phyloP scores from a whole-genome alignment of 352 stramenopile species.

The Saprolegnia parasitica region DNA sequence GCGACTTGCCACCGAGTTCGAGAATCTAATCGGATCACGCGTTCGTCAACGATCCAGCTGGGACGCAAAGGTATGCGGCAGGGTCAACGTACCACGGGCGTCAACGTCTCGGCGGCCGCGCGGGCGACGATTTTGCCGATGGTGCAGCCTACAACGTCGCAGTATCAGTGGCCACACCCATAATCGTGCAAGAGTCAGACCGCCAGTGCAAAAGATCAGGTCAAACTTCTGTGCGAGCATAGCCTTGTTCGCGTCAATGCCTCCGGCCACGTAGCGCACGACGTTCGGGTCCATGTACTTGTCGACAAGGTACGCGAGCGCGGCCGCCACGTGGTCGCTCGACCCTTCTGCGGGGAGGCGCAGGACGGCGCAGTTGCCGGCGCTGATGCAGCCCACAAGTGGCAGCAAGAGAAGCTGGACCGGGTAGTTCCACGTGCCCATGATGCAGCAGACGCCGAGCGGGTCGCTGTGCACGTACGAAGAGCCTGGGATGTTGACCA shows the following conservation, averaged over 20 bases:
- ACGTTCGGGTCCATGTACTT: slow-evolving; percentile 73
- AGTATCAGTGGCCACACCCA: too few species aligned
- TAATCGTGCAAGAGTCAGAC: not conserved
- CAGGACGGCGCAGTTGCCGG: slow-evolving; percentile 91
- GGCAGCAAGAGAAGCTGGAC: slow-evolving; percentile 72
- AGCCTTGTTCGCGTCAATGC: slow-evolving; percentile 70
- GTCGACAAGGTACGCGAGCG: slow-evolving; percentile 53
- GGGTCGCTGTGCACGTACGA: slow-evolving; percentile 67
- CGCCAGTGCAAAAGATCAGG: slow-evolving; percentile 75
- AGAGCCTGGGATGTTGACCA: slow-evolving; percentile 51
- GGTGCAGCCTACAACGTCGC: too few species aligned
- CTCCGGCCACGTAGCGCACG: slow-evolving; percentile 81
- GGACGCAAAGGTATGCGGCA: too few species aligned
- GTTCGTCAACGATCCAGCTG: not conserved
- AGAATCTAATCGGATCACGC: slow-evolving; percentile 42
- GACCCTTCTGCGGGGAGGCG: slow-evolving; percentile 89
- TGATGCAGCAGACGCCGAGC: slow-evolving; percentile 83
- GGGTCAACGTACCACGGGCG: slow-evolving; percentile 64
- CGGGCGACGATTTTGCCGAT: slow-evolving; percentile 43
- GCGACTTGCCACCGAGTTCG: slow-evolving; percentile 92
- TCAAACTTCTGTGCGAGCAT: slow-evolving; percentile 76
- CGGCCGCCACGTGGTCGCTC: slow-evolving; percentile 47
- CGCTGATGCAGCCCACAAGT: slow-evolving; percentile 70
- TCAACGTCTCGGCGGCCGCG: slow-evolving; percentile 90
- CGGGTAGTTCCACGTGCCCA: slow-evolving; percentile 92